Evolutionary conservation across 163 green algal species (phyloP).

Genomic region (Prototheca cutis): DNA sequence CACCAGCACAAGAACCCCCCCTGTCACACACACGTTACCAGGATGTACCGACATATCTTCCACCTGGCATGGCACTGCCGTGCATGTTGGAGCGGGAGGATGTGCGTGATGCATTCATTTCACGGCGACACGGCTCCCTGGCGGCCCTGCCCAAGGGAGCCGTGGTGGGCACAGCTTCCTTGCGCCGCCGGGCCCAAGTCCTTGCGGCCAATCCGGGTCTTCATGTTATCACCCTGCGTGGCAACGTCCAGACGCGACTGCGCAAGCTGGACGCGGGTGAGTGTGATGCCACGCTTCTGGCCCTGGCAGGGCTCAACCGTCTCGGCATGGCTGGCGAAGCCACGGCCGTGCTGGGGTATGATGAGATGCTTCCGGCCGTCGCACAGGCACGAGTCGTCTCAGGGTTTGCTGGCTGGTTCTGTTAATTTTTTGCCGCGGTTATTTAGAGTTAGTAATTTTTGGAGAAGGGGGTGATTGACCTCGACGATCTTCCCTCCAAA

Average conservation of each 20-base stretch:
- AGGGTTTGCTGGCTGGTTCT: no score
- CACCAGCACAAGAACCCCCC: neutral
- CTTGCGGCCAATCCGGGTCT: slow-evolving; percentile 85
- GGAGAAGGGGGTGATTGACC: no score
- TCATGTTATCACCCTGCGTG: slow-evolving; percentile 89
- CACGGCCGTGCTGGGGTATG: slow-evolving; percentile 70
- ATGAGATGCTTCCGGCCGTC: slow-evolving; percentile 96
- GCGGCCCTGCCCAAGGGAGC: slow-evolving; percentile 63
- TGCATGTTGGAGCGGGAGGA: slow-evolving; percentile 97
- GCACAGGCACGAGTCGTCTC: slow-evolving; percentile 68
- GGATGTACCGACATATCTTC: slow-evolving; percentile 97
- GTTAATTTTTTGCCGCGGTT: no score
- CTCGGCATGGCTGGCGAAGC: slow-evolving; percentile 89
- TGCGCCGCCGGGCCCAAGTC: slow-evolving; percentile 89
- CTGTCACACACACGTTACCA: slow-evolving; percentile 16
- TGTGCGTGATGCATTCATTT: slow-evolving; percentile 95
- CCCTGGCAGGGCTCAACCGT: slow-evolving; percentile 87
- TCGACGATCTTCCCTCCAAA: no score
- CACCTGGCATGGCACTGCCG: slow-evolving; percentile 83
- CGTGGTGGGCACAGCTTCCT: slow-evolving; percentile 77
- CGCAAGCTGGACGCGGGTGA: slow-evolving; percentile 90
- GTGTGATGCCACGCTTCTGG: slow-evolving; percentile 87
- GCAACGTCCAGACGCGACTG: slow-evolving; percentile 96
- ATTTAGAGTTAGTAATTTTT: no score
- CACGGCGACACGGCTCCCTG: slow-evolving; percentile 7